Base-by-base conservation (phyloP, 306 rosid species). In the Geum urbanum region DNA sequence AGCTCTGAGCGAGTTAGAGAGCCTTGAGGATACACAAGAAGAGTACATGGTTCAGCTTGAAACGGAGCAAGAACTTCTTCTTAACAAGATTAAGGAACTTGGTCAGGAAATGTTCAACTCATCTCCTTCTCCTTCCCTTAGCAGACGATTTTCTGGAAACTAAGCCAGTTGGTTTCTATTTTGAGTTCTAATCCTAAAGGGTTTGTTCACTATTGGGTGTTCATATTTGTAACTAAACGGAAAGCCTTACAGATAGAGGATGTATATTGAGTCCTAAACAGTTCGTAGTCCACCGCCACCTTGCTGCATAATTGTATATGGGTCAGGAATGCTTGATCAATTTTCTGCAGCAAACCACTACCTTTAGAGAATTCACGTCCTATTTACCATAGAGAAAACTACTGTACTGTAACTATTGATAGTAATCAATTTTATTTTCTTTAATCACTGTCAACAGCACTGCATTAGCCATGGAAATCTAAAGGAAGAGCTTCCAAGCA, bases 61-160 rank as follows among this genome's bases (percentile, higher is more conserved):
- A 77, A 95, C 87, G 4, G 99, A 91, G 74, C 99, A 91, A 71
- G 76, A 60, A 81, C 95, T 95, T 62, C 97, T 95, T 41, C 83
- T 95, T 16, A 83, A 84, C 85, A 95, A 91, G 83, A 75, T 91
- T 67, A 87, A 78, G 83, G 96, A 87, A 76, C 86, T 95, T 49
- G 99, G 92, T 58, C 84, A 77, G 56, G 97, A 95, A 83, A 85
- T 91, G 35, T 64, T 86, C 6, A 62, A 81, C 70, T 76, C 88
- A 48, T 84, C 97, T 71, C 90, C 92, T 75, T 84, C 96, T 71
- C 89, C 92, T 75, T 67, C 88, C 45, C 4, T 70, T 0, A 83
- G 86, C 80, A 73, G 89, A 72, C 77, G 78, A 73, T 72, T 66
- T 49, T 85, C 80, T 9, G 70, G 69, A 74, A 73, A 40, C 44